Conservation (phyloP, 192 early-diverging fungal genomes). For the Backusella tuberculispora region DNA sequence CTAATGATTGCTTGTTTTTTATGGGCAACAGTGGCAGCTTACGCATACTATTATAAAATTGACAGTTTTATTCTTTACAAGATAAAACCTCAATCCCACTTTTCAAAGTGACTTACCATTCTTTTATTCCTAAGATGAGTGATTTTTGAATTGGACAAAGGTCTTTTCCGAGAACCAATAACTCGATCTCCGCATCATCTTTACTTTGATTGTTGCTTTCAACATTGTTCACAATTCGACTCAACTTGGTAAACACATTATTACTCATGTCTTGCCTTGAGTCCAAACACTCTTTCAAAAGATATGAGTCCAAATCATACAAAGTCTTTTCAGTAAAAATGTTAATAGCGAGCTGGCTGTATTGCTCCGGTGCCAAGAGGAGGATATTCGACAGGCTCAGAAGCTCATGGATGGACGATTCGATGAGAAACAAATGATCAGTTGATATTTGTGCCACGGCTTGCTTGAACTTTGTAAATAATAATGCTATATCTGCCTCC, state of each 20-base stretch:
- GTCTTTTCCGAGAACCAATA: constrained; percentile 15
- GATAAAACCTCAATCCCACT: constrained; percentile 19
- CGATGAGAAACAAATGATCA: constrained; percentile 19
- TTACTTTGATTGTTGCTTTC: constrained; percentile 17
- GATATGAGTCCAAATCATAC: constrained; percentile 1
- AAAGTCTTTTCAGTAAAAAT: constrained; percentile 24
- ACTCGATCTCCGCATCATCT: constrained; percentile 24
- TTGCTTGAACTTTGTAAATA: constrained; percentile 24
- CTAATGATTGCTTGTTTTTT: constrained; percentile 23
- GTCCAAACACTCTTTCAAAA: constrained; percentile 21
- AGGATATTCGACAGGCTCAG: constrained; percentile 15
- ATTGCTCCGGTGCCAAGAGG: constrained; percentile 16
- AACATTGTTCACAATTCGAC: constrained; percentile 21
- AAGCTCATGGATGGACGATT: constrained; percentile 23
- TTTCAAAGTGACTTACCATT: constrained; percentile 21
- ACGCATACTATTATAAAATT: constrained; percentile 20
- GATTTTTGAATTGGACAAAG: constrained; percentile 21
- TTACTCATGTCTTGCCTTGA: constrained; percentile 11
- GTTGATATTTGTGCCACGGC: constrained; percentile 20
- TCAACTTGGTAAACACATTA: constrained; percentile 16
- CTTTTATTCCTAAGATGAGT: constrained; percentile 21
- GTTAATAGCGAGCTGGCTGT: constrained; percentile 15
- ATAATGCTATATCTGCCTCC: constrained; percentile 10
- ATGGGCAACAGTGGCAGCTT: constrained; percentile 21
- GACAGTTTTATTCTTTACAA: constrained; percentile 1